Evolutionary conservation across 1,284 basidiomycete species (phyloP).

Genomic region (Volvariella volvacea): DNA sequence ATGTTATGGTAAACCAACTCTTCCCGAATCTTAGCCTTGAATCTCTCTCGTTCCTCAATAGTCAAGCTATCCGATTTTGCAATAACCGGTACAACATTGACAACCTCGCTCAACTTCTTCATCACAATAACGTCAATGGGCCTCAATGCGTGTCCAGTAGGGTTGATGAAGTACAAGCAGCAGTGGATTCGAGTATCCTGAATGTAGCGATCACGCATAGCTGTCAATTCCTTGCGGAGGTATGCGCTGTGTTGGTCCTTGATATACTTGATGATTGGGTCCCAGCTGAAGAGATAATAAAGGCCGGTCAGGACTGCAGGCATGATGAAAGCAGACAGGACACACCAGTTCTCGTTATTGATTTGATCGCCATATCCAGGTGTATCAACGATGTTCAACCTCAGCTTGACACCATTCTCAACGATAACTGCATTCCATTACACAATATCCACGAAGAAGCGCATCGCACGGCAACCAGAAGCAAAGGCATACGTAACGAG

Average conservation of each 20-base stretch:
- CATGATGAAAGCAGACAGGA: conserved; percentile 4
- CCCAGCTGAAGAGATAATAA: conserved; percentile 70
- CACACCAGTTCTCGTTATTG: conserved; percentile 97
- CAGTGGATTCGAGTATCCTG: conserved; percentile 98
- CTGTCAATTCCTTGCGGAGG: conserved; percentile 97
- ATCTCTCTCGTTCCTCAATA: conserved; percentile 85
- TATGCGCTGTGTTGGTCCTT: conserved; percentile 99
- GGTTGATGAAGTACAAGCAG: conserved; percentile 98
- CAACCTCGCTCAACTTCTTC: conserved; percentile 98
- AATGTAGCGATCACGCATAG: conserved; percentile 97
- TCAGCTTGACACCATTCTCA: conserved; percentile 93
- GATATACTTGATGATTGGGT: conserved; percentile 98
- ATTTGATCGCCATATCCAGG: conserved; percentile 98
- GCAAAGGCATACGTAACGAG: conserved; percentile 5
- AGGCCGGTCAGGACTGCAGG: conserved; percentile 4
- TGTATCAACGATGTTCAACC: conserved; percentile 98
- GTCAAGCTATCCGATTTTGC: conserved; percentile 98
- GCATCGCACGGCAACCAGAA: too few species aligned
- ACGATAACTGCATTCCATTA: conserved; percentile 69
- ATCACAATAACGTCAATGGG: conserved; percentile 97
- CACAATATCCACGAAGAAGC: too few species aligned
- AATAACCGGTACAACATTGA: conserved; percentile 98
- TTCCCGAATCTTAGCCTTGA: conserved; percentile 94
- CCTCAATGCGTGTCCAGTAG: conserved; percentile 88
- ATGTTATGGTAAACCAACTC: conserved; percentile 94